A percentile compares a stretch with the other conserved stretches of the same genome.
These are phyloP conservation scores for Monosporascus sp. DNA, from an alignment of 2,329 filamentous ascomycete genomes.

Conservation along the genomic window DNA sequence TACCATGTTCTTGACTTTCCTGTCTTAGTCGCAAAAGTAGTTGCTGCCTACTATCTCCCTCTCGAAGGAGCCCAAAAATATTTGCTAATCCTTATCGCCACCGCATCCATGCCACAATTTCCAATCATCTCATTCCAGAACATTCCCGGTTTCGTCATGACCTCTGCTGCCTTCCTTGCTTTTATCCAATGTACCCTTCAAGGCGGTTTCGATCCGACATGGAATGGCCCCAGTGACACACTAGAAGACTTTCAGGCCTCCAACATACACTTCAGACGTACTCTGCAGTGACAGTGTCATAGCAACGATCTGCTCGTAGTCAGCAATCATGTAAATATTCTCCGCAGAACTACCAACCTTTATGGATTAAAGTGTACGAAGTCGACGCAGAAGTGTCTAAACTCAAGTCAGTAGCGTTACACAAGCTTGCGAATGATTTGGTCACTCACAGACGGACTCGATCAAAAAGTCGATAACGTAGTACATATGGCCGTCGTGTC, in stretches of 20 bases:
- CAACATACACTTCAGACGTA: conserved; percentile 28
- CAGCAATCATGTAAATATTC: conserved; percentile 4
- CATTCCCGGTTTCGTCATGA: no score
- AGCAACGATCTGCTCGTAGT: conserved; percentile 29
- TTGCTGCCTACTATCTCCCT: no score
- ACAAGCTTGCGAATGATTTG: background rate
- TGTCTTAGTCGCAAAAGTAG: no score
- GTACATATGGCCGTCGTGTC: conserved; percentile 32
- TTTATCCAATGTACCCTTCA: no score
- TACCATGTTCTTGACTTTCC: no score
- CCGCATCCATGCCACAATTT: no score
- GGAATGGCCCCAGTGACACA: background rate
- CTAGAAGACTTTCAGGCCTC: background rate
- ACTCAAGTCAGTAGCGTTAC: background rate
- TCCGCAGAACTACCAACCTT: conserved; percentile 25
- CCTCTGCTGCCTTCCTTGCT: no score
- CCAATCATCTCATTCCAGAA: no score
- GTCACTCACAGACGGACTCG: conserved; percentile 32
- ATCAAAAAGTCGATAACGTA: conserved; percentile 36
- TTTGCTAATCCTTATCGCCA: no score
- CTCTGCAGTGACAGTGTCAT: conserved; percentile 37
- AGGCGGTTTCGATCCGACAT: no score
- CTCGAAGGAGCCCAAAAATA: no score
- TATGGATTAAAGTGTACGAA: conserved; percentile 38
- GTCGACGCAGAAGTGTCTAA: conserved; percentile 35